Base-by-base conservation (phyloP, 306 rosid genomes). In the Carpinus fangiana region DNA sequence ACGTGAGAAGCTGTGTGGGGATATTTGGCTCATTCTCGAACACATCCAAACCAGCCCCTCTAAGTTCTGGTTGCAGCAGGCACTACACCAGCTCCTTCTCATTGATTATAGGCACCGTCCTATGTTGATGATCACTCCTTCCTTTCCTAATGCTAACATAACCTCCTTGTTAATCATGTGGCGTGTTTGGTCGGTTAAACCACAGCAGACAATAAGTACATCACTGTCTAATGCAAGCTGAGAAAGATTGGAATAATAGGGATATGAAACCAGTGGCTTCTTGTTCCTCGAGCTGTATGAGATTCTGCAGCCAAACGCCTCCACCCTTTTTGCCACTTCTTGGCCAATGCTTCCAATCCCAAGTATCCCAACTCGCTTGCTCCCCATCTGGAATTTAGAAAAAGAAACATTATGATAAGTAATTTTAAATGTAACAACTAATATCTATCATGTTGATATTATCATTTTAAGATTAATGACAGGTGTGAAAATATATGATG, bases 31-130 rank as follows among this genome's bases (percentile, higher is more conserved):
- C 91, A 67, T 82, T 68, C 84, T 86, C 91, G 71, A 87, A 88
- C 86, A 90, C 93, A 84, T 88, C 92, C 83, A 90, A 70, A 12
- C 87, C 90, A 77, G 87, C 89, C 16, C 86, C 89, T 26, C 65
- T 56, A 12, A 79, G 73, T 52, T 79, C 79, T 36, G 76, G 51
- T 0, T 23, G 11, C 52, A 81, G 8, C 83, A 79, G 67, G 70
- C 83, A 78, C 68, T 13, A 14, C 31, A 82, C 75, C 75, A 84
- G 23, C 54, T 81, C 85, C 60, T 82, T 73, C 80, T 90, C 89
- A n/a, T 88, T 74, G 5, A 90, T 79, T 12, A 90, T 16, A 28
- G 78, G 52, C 92, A 87, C 0, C 89, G 86, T 54, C 80, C 92
- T 36, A 90, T 76, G 70, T 90, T 90, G 10, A 88, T 61, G 21